Evolutionary conservation across 2,329 filamentous ascomycete species (phyloP), one percentile per base, ranked within the genome.

Genomic region (Fusarium sp.): DNA sequence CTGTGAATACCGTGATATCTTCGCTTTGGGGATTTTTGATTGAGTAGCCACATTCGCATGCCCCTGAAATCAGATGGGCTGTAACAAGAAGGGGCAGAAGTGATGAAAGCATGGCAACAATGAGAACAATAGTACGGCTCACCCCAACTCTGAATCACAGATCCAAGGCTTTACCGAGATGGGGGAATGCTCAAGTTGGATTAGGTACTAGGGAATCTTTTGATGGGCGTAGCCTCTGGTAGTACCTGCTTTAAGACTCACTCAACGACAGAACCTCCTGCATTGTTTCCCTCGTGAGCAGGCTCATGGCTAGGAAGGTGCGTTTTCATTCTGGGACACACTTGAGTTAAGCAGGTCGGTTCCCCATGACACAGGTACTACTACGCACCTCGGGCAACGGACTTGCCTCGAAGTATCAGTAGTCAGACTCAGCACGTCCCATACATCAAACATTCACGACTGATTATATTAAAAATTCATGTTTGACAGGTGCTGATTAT

Each of bases 31-130:
- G 25, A 6, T 79, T 74, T 57, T 77, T 78, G 39, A 88, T 74
- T 4, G 82, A 82, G 73, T 92, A 93, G 47, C 90, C 91, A 71
- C 91, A 94, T 67, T 90, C 84, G 76, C 91, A 93, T 59, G 81
- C 79, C 6, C 82, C 81, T 13, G 55, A 53, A 4, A 54, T 61
- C 25, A 69, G 44, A 6, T 11, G 62, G 37, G 33, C 66, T 69
- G 48, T 36, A 15, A 49, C 7, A 43, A 49, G 32, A 29, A 70
- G 14, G 9, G 61, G 23, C 5, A 54, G 14, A 15, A 57, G 17
- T 23, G 39, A 32, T 14, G 25, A 44, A 15, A 46, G 19, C 66
- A 69, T 67, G 36, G 14, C 23, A 17, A 49, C 3, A 35, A 27
- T 25, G 41, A 25, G 32, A 14, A 13, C 14, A 13, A 33, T 17